Evolutionary conservation across 2,329 filamentous ascomycete species (phyloP).

Genomic region (Rugonectria rugulosa): DNA sequence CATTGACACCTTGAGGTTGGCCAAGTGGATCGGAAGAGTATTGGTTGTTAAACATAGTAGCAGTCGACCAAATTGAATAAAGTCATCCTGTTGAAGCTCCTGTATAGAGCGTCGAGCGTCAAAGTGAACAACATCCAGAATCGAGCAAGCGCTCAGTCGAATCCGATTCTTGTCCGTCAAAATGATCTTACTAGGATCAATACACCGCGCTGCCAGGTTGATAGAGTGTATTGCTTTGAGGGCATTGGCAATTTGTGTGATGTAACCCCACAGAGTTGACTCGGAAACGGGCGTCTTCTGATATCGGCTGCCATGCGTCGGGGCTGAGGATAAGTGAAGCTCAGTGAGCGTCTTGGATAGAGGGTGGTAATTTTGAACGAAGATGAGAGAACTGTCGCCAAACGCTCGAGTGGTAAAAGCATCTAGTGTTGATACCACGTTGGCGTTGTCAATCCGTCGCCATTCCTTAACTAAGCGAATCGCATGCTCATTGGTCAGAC

Average conservation of each 20-base stretch:
- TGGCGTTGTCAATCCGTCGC: conserved; percentile 84
- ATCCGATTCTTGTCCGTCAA: conserved; percentile 91
- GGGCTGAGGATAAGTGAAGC: conserved; percentile 67
- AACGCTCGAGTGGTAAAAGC: conserved; percentile 94
- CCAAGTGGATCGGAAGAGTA: conserved; percentile 58
- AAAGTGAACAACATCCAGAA: conserved; percentile 88
- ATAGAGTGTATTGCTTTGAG: conserved; percentile 84
- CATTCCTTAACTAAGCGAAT: conserved; percentile 88
- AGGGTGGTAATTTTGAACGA: conserved; percentile 93
- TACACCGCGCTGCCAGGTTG: conserved; percentile 83
- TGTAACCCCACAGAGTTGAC: conserved; percentile 86
- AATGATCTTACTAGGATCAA: conserved; percentile 88
- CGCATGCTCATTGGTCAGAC: conserved; percentile 86
- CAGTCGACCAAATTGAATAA: conserved; percentile 82
- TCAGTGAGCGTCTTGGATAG: conserved; percentile 89
- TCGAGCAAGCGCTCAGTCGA: conserved; percentile 84
- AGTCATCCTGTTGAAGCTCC: conserved; percentile 88
- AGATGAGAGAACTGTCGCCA: conserved; percentile 91
- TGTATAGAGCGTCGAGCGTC: conserved; percentile 72
- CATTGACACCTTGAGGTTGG: conserved; percentile 73
- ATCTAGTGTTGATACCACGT: conserved; percentile 86
- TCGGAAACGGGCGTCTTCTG: conserved; percentile 67
- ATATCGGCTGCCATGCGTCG: conserved; percentile 53
- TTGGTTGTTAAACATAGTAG: conserved; percentile 84
- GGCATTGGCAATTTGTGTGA: conserved; percentile 89